Evolutionary conservation across 2,329 filamentous ascomycete species (phyloP).

Genomic region (Phoma sp.): DNA sequence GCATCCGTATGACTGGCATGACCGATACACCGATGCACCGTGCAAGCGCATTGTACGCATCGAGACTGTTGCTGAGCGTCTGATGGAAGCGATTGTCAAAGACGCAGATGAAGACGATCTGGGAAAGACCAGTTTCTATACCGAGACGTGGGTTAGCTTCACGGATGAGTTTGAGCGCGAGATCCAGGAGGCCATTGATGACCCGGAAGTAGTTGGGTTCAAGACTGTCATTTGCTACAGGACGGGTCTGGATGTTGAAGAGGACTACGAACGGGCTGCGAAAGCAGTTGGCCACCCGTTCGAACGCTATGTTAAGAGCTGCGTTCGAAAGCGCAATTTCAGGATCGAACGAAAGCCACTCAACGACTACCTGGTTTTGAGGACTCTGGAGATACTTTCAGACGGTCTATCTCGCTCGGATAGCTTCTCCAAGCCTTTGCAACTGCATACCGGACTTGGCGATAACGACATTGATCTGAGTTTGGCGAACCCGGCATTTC

Average conservation of each 20-base stretch:
- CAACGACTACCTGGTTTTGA: constrained; percentile 73
- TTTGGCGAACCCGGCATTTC: constrained; percentile 73
- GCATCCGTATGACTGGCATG: constrained; percentile 64
- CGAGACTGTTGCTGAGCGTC: constrained; percentile 71
- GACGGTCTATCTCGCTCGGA: constrained; percentile 43
- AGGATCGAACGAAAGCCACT: constrained; percentile 68
- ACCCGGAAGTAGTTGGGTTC: constrained; percentile 76
- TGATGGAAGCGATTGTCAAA: constrained; percentile 61
- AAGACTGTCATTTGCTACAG: constrained; percentile 85
- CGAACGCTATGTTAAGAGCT: constrained; percentile 50
- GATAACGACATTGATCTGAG: constrained; percentile 78
- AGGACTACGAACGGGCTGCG: constrained; percentile 51
- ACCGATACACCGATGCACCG: constrained; percentile 66
- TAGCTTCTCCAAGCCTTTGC: constrained; percentile 70
- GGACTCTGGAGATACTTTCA: constrained; percentile 65
- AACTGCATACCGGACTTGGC: constrained; percentile 83
- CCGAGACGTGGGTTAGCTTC: constrained; percentile 53
- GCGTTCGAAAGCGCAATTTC: constrained; percentile 50
- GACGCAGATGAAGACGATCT: constrained; percentile 46
- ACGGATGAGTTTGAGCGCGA: constrained; percentile 58
- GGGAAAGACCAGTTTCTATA: constrained; percentile 40
- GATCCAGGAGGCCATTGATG: constrained; percentile 65
- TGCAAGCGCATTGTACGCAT: constrained; percentile 80
- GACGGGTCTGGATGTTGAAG: constrained; percentile 67
- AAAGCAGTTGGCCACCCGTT: constrained; percentile 47